Evolutionary conservation across 2,329 filamentous ascomycete species (phyloP), one percentile per base, ranked within the genome.

Genomic region (Aspergillus latus): DNA sequence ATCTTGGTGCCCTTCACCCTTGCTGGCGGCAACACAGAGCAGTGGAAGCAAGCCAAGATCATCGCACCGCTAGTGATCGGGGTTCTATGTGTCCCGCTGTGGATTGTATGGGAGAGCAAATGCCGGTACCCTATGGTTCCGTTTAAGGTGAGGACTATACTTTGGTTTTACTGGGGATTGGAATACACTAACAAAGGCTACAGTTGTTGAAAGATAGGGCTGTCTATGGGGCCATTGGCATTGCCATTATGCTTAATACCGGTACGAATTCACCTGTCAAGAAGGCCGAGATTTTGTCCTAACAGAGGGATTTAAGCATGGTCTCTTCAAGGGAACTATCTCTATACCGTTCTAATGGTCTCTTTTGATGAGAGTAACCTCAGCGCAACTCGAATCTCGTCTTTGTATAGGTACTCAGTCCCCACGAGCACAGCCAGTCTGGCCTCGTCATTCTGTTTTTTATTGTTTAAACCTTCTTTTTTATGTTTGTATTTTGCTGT

Each of bases 261-360:
- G 65, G 66, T 68, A 63, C 21, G 57, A 46, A 6, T 15, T 15
- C 15, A 6, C 1, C 4, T 8, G 9, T 79, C 2, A 7, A 58
- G 77, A 46, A 71, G 10, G 30, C 2, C 2, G 9, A 28, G 2
- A 16, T 8, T 8, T 0, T 21, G 5, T 39, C n/a, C 48, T 66
- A 50, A 64, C 54, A 21, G 10, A 2, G 15, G 6, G 6, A 5
- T 8, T n/a, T 43, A 21, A 72, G 68, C 72, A 0, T 88, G 84
- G 84, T 81, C 80, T 58, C 77, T 87, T 70, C 85, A 88, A 68
- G 83, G 81, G 21, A 82, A 87, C 65, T 88, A 82, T 68, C 77
- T 88, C 2, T 88, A 81, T 72, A 85, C 85, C 0, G 80, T 88
- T 1, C 78, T 88, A 1, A 68, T 81, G 9, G 82, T 88, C 15